These are phyloP conservation scores for Oryza longistaminata DNA, from an alignment of 176 grass and related monocot genomes.

Conservation along the genomic window DNA sequence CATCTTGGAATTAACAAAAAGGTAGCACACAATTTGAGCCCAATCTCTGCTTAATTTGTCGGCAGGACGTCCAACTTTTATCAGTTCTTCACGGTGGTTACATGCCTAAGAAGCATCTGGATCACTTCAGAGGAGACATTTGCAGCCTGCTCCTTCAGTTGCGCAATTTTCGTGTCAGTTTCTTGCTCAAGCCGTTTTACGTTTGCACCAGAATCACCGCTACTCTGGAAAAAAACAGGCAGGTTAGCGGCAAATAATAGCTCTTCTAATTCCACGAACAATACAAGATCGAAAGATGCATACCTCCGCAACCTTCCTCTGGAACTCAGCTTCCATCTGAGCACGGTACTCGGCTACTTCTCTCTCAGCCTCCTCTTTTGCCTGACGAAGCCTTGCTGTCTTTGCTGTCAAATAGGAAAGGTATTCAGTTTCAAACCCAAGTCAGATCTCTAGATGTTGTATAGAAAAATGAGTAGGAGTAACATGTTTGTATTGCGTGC, in stretches of 20 bases:
- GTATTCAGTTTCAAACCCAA: background rate
- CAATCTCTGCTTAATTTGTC: background rate
- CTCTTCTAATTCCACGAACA: background rate
- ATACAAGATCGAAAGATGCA: background rate
- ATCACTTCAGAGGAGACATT: conserved; percentile 62
- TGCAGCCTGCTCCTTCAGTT: conserved; percentile 51
- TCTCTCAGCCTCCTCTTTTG: conserved; percentile 66
- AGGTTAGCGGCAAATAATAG: conserved; percentile 1
- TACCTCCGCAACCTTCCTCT: conserved; percentile 75
- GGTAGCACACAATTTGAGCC: background rate
- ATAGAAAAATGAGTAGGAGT: background rate
- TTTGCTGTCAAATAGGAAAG: conserved; percentile 45
- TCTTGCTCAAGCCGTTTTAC: conserved; percentile 79
- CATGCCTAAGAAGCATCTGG: conserved; percentile 71
- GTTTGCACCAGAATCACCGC: conserved; percentile 66
- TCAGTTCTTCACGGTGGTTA: conserved; percentile 73
- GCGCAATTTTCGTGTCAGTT: conserved; percentile 50
- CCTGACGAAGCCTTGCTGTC: conserved; percentile 58
- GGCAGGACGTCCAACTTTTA: background rate
- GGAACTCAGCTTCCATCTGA: conserved; percentile 67
- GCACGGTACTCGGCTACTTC: conserved; percentile 60
- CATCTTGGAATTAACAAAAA: background rate
- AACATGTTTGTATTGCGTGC: background rate
- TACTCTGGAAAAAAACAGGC: conserved; percentile 44
- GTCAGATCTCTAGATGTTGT: background rate